Percentiles rank a stretch among this genome's conserved stretches.
Evolutionary conservation across 495 filamentous ascomycete species (phyloP).

Genomic region (Xylaria scruposa): DNA sequence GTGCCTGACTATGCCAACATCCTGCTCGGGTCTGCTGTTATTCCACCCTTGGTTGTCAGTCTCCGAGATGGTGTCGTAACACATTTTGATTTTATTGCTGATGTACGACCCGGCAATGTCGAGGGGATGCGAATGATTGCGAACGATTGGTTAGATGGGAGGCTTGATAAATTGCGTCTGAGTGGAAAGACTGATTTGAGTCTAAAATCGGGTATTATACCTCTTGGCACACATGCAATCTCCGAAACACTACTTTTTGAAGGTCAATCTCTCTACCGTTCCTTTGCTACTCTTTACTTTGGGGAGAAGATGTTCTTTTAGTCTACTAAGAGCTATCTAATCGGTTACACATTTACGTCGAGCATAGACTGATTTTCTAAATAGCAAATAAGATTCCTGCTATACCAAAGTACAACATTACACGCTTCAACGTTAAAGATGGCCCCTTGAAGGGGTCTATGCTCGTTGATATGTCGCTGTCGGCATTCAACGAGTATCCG

Average conservation of each 20-base stretch:
- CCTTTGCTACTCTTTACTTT: slow-evolving; percentile 59
- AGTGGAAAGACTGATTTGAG: slow-evolving; percentile 71
- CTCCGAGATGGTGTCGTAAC: slow-evolving; percentile 80
- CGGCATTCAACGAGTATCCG: slow-evolving; percentile 74
- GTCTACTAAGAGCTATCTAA: slow-evolving; percentile 3
- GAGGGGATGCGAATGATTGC: slow-evolving; percentile 80
- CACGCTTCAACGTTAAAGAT: slow-evolving; percentile 76
- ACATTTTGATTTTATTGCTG: slow-evolving; percentile 75
- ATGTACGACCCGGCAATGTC: slow-evolving; percentile 76
- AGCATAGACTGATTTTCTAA: slow-evolving; percentile 40
- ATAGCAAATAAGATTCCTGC: slow-evolving; percentile 71
- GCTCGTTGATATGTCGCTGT: slow-evolving; percentile 75
- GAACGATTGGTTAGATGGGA: slow-evolving; percentile 85
- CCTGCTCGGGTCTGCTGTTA: slow-evolving; percentile 74
- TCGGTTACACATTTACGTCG: slow-evolving; percentile 14
- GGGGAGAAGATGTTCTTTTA: slow-evolving; percentile 55
- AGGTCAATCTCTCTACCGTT: slow-evolving; percentile 73
- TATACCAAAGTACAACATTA: slow-evolving; percentile 79
- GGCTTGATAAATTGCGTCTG: slow-evolving; percentile 68
- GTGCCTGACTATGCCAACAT: slow-evolving; percentile 83
- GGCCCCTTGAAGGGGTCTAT: slow-evolving; percentile 67
- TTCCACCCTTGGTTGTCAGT: slow-evolving; percentile 75
- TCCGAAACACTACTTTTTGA: slow-evolving; percentile 75
- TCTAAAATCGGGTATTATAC: slow-evolving; percentile 78
- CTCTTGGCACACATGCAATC: slow-evolving; percentile 74